Evolutionary conservation across 1,139 yeast species (phyloP).

Genomic region (Scheffersomyces segobiensis): DNA sequence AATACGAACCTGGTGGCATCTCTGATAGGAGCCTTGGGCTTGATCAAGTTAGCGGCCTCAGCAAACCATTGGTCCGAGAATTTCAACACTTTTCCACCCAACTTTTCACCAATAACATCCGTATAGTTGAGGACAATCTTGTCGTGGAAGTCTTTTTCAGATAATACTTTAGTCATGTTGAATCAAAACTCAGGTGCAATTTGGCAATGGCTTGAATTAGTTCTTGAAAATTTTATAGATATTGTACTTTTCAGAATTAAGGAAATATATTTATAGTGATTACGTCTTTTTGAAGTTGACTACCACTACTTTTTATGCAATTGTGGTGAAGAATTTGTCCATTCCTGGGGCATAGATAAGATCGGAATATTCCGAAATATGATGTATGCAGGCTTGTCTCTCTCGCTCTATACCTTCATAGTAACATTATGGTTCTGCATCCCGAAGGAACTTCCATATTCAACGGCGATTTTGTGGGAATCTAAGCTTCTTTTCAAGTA

Average conservation of each 20-base stretch:
- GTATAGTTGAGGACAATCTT: slow-evolving; percentile 51
- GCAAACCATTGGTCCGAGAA: slow-evolving; percentile 95
- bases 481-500: too few species aligned
- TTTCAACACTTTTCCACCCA: slow-evolving; percentile 72
- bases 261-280: not conserved
- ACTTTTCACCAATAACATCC: slow-evolving; percentile 78
- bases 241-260: not conserved
- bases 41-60: slow-evolving; percentile 82
- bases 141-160: slow-evolving; percentile 44
- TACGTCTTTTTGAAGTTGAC: not conserved
- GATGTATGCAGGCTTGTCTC: not conserved
- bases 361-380: not conserved
- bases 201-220: not conserved
- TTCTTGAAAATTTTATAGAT: too few species aligned
- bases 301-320: not conserved
- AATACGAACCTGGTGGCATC: slow-evolving; percentile 77
- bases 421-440: not conserved
- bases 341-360: not conserved
- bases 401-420: not conserved
- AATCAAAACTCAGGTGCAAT: not conserved
- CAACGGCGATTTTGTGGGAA: not conserved
- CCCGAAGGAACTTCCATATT: not conserved
- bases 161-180: slow-evolving; percentile 28
- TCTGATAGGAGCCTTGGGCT: slow-evolving; percentile 75
- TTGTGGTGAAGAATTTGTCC: not conserved